Conservation (phyloP, 1,284 basidiomycete genomes). For the Ganoderma sp. region DNA sequence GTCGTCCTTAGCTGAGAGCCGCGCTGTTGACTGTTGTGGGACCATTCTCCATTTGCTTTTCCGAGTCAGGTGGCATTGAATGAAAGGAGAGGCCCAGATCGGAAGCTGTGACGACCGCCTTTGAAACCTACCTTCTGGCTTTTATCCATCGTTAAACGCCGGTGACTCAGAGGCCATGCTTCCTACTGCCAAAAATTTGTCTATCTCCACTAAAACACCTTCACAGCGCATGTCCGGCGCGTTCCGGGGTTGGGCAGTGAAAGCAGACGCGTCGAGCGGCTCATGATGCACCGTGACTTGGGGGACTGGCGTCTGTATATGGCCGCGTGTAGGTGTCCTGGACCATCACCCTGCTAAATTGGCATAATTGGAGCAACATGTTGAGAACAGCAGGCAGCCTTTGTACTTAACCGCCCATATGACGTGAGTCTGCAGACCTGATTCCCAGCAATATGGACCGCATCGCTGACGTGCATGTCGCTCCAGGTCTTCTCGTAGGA, state of each 20-base stretch:
- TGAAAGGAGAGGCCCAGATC: constrained; percentile 21
- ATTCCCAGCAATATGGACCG: background rate
- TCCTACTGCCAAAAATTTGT: background rate
- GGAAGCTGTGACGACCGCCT: constrained; percentile 38
- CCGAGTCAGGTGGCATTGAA: background rate
- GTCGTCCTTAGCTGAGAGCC: background rate
- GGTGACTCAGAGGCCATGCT: background rate
- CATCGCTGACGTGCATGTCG: background rate
- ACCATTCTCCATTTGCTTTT: background rate
- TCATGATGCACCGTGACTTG: background rate
- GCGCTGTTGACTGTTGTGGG: background rate
- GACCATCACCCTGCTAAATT: background rate
- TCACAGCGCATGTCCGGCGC: background rate
- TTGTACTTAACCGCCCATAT: background rate
- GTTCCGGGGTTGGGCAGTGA: background rate
- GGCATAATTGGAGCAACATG: background rate
- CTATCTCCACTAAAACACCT: background rate
- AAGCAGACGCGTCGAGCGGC: background rate
- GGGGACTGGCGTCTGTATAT: background rate
- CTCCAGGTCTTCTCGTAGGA: background rate
- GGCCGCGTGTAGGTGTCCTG: background rate
- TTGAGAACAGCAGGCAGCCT: background rate
- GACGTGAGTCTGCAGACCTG: background rate
- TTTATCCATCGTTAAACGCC: constrained; percentile 39
- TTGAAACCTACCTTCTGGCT: constrained; percentile 38